Evolutionary conservation across 306 rosid species (phyloP).

Genomic region (Quercus cerris): DNA sequence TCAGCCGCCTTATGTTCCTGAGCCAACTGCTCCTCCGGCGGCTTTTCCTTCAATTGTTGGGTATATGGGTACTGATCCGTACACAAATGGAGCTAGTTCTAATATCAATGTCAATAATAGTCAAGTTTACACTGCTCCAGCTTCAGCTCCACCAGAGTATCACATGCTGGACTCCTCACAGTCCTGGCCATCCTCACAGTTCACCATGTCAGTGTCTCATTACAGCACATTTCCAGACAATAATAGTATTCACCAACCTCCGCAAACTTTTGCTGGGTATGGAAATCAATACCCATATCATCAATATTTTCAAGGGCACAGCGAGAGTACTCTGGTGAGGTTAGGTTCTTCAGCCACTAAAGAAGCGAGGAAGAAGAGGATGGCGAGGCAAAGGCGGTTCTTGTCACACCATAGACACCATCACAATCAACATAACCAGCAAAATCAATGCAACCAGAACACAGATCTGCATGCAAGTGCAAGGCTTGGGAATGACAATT

Average conservation of each 20-base stretch:
- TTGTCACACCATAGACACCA: conserved; percentile 47
- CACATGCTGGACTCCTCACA: conserved; percentile 52
- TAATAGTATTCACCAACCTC: conserved; percentile 18
- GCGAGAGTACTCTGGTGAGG: conserved; percentile 49
- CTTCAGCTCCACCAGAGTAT: conserved; percentile 21
- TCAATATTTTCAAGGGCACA: conserved; percentile 43
- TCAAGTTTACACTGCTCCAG: conserved; percentile 21
- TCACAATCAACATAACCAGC: conserved; percentile 20
- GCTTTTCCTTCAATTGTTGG: conserved; percentile 48
- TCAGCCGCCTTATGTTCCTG: conserved; percentile 23
- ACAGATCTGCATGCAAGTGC: conserved; percentile 42
- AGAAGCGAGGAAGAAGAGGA: conserved; percentile 94
- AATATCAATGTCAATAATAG: conserved; percentile 7
- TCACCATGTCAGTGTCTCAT: conserved; percentile 31
- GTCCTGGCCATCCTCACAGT: conserved; percentile 62
- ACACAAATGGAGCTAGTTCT: conserved; percentile 16
- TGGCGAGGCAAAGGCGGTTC: conserved; percentile 79
- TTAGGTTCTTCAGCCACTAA: conserved; percentile 78
- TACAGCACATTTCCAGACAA: conserved; percentile 49
- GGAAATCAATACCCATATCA: conserved; percentile 47
- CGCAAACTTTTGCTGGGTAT: conserved; percentile 31
- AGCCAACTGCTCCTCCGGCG: conserved; percentile 22
- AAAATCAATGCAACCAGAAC: conserved; percentile 29
- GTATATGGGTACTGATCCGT: conserved; percentile 36
- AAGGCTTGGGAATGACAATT: conserved; percentile 38